Percentiles rank a stretch among this genome's conserved stretches.
phyloP scores from a whole-genome alignment of 345 rosid species.

The Mangifera indica region DNA sequence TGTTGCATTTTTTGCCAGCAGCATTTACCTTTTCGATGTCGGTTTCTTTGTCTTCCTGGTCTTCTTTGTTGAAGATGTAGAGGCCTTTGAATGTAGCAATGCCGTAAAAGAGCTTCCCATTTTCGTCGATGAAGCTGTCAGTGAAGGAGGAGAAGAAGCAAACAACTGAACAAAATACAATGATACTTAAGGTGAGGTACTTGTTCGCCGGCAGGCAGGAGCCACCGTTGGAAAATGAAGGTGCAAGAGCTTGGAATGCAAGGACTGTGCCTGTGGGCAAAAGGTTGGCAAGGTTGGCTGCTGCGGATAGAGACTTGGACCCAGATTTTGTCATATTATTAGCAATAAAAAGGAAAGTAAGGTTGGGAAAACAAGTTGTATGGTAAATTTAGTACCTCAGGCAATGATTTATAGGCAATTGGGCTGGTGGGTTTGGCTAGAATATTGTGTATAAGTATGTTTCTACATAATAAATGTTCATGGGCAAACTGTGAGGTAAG shows the following conservation, averaged over 20 bases:
- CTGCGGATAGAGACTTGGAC: constrained; percentile 25
- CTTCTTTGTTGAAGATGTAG: constrained; percentile 29
- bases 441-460: no score
- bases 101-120: constrained; percentile 41
- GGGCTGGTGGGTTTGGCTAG: no score
- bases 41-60: background rate
- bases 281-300: constrained; percentile 53
- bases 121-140: constrained; percentile 39
- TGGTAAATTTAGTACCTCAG: background rate
- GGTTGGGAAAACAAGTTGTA: background rate
- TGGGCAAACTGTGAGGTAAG: no score
- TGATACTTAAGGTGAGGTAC: constrained; percentile 34
- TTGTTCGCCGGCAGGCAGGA: constrained; percentile 28
- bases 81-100: constrained; percentile 43
- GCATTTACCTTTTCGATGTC: constrained; percentile 1
- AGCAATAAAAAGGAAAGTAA: background rate
- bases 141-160: constrained; percentile 57
- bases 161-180: constrained; percentile 25
- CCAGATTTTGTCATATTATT: background rate
- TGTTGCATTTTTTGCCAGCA: background rate
- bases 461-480: no score
- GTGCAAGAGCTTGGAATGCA: constrained; percentile 39
- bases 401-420: background rate
- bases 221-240: constrained; percentile 53
- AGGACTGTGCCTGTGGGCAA: constrained; percentile 59